Evolutionary conservation across 345 rosid genomes (phyloP), one percentile per base, ranked within the genome.

Genomic region (Arabidopsis suecica): DNA sequence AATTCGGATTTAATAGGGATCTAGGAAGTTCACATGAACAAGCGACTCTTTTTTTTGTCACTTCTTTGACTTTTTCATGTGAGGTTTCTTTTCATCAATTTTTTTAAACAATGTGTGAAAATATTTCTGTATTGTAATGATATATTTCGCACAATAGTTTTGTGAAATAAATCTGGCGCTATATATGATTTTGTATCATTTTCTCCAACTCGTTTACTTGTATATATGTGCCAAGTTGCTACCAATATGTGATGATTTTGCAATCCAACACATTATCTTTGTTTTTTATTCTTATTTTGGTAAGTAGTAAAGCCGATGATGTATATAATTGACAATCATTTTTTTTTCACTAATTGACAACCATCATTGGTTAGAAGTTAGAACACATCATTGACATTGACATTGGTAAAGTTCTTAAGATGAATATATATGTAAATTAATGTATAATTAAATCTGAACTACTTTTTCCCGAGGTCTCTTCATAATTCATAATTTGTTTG

Each of bases 31-130:
- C 47, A 42, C 47, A 42, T 42, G 47, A 42, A 42, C 47, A 42
- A 41, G n/a, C 37, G 42, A 40, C 34, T 18, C 23, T 7, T 41
- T 48, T 34, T 67, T 68, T 61, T 42, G 34, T 61, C 74, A 76
- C 20, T 53, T 69, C 64, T 69, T 68, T 76, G 41, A 61, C 55
- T 7, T 68, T 61, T 69, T 60, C 74, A 75, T 49, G 61, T 67
- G 79, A 12, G 42, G 22, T 65, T 57, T 49, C 13, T 48, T 53
- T 54, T 63, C 33, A 57, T 41, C 34, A 20, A 16, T 16, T 30
- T 45, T 34, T 2, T 12, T 50, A 40, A 42, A 32, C 18, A 74
- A 65, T 11, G 4, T 33, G 1, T 41, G 42, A 50, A 12, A 23
- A 25, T 48, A 7, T 7, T 12, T 13, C 50, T 51, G 23, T 47